Evolutionary conservation across 2,329 filamentous ascomycete species (phyloP).

Genomic region (Xenoacremonium recifei): DNA sequence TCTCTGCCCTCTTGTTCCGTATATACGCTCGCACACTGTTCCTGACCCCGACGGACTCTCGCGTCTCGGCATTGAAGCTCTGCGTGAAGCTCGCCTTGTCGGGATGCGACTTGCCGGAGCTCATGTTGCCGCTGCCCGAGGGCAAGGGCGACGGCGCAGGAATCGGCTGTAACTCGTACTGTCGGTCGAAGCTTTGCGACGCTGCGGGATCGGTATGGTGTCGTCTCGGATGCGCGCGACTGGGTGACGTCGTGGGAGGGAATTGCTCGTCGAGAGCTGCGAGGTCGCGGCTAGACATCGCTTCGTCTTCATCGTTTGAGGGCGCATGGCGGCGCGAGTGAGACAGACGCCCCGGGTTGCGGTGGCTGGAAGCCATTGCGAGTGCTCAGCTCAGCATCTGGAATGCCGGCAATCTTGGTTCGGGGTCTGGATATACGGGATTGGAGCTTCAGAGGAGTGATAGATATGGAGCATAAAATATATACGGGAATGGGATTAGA

Average conservation of each 20-base stretch:
- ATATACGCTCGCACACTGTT: constrained; percentile 17
- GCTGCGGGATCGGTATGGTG: constrained; percentile 12
- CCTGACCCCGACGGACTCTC: constrained; percentile 13
- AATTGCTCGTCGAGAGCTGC: constrained; percentile 23
- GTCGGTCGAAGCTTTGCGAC: constrained; percentile 1
- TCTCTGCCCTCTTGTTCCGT: constrained; percentile 12
- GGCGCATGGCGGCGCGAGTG: constrained; percentile 10
- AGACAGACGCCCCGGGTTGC: constrained; percentile 18
- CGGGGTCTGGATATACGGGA: too few relatives aligned
- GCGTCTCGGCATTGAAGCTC: constrained; percentile 6
- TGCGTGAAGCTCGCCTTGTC: constrained; percentile 10
- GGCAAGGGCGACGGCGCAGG: too few relatives aligned
- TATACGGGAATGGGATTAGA: too few relatives aligned
- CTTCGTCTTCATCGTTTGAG: constrained; percentile 10
- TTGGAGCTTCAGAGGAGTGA: too few relatives aligned
- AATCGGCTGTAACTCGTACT: constrained; percentile 25
- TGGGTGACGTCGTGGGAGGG: constrained; percentile 15
- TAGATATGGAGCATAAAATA: too few relatives aligned
- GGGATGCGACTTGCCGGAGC: too few relatives aligned
- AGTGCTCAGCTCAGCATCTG: constrained; percentile 26
- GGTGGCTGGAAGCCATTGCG: constrained; percentile 29
- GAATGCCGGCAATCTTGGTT: too few relatives aligned
- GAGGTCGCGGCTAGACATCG: constrained; percentile 18
- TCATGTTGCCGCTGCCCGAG: too few relatives aligned
- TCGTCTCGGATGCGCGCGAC: constrained; percentile 14